Evolutionary conservation across 2,329 filamentous ascomycete species (phyloP).

Genomic region (Balansia obtecta): DNA sequence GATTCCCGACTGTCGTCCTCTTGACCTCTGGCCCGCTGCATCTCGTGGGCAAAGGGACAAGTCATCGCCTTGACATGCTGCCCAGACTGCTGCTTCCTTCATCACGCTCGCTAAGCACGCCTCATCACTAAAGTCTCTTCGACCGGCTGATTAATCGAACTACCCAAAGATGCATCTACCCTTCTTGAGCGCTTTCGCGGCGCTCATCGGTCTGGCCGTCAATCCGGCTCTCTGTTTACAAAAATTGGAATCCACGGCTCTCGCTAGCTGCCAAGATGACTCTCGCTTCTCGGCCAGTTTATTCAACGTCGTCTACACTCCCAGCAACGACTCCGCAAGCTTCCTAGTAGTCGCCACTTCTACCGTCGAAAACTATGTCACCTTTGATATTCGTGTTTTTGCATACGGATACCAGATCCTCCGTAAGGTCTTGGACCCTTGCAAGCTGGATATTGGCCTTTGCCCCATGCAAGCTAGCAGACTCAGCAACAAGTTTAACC

Average conservation of each 20-base stretch:
- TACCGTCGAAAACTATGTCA: constrained; percentile 66
- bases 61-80: too few relatives aligned
- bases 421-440: constrained; percentile 58
- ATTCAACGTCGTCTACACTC: constrained; percentile 71
- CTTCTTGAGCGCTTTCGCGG: background rate
- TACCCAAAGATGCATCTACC: background rate
- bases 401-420: constrained; percentile 72
- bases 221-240: background rate
- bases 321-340: constrained; percentile 55
- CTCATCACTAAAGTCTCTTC: too few relatives aligned
- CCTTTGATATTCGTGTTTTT: constrained; percentile 59
- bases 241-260: constrained; percentile 24
- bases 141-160: too few relatives aligned
- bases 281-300: constrained; percentile 75
- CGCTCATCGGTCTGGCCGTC: background rate
- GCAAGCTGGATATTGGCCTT: constrained; percentile 56
- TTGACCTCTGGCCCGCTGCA: too few relatives aligned
- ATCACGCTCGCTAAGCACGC: too few relatives aligned
- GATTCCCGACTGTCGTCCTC: too few relatives aligned
- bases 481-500: constrained; percentile 58
- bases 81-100: too few relatives aligned
- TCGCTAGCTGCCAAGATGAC: constrained; percentile 71
- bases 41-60: too few relatives aligned
- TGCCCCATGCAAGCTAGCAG: constrained; percentile 82
- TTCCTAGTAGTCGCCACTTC: constrained; percentile 71